Conservation (phyloP, 2,329 filamentous ascomycete genomes). For the Magnaporthiopsis incrustans region DNA sequence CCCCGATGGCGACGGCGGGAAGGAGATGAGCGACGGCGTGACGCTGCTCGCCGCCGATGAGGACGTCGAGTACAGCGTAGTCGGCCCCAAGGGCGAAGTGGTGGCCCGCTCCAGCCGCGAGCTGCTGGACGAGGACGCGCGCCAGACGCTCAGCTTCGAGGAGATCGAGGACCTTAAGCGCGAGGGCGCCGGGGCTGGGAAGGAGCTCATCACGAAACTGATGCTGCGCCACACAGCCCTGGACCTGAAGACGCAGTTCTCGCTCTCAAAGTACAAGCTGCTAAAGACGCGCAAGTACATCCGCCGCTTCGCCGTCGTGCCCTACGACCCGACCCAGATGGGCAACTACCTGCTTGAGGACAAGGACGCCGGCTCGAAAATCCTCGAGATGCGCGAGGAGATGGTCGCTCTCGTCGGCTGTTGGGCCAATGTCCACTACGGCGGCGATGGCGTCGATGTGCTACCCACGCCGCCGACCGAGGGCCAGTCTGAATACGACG, state of each 20-base stretch:
- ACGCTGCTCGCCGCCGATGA: constrained; percentile 34
- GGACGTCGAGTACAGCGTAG: constrained; percentile 36
- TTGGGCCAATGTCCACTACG: constrained; percentile 83
- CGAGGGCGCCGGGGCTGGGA: constrained; percentile 69
- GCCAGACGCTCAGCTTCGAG: constrained; percentile 70
- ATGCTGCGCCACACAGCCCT: constrained; percentile 82
- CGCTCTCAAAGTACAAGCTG: constrained; percentile 90
- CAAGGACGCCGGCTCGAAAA: constrained; percentile 63
- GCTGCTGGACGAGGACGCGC: constrained; percentile 50
- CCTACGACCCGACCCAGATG: constrained; percentile 70
- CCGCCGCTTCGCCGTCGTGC: constrained; percentile 75
- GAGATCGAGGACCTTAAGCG: constrained; percentile 70
- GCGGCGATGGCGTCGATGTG: constrained; percentile 24
- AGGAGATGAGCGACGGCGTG: constrained; percentile 32
- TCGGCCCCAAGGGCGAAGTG: constrained; percentile 37
- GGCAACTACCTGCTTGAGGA: constrained; percentile 72
- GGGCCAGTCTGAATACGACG: constrained; percentile 2
- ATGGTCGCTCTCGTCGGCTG: constrained; percentile 72
- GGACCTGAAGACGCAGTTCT: constrained; percentile 91
- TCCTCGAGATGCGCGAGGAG: constrained; percentile 83
- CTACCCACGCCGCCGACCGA: background rate
- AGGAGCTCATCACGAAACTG: constrained; percentile 87
- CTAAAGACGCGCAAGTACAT: constrained; percentile 93
- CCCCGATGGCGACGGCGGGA: constrained; percentile 25
- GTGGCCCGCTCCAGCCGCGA: constrained; percentile 50